phyloP scores from a whole-genome alignment of 1,284 basidiomycete species.

The Austroboletus olivaceoglutinosus region DNA sequence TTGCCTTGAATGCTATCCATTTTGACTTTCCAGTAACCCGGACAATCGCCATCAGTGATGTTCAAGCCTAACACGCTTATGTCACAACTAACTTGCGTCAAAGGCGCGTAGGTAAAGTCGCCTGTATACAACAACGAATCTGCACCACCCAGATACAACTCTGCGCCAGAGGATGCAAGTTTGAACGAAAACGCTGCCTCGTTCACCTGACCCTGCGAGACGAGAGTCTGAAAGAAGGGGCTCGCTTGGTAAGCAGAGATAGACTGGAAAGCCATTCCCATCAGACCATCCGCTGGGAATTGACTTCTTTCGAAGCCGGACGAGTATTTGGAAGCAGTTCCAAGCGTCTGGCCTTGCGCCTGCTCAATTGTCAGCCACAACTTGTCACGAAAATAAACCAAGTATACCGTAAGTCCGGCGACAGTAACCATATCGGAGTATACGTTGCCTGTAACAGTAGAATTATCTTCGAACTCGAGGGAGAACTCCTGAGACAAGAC shows the following conservation, averaged over 20 bases:
- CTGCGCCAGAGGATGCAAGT: conserved; percentile 37
- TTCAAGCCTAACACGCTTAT: not conserved
- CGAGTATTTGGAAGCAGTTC: conserved; percentile 15
- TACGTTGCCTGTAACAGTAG: conserved; percentile 27
- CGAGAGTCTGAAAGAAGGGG: conserved; percentile 21
- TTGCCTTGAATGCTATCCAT: conserved; percentile 17
- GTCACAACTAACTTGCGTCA: conserved; percentile 5
- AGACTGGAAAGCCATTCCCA: conserved; percentile 20
- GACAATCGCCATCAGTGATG: not conserved
- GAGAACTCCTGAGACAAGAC: conserved; percentile 22
- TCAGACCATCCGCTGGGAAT: conserved; percentile 22
- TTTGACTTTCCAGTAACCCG: conserved; percentile 33
- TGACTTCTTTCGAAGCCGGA: not conserved
- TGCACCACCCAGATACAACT: conserved; percentile 42
- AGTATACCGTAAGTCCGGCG: conserved; percentile 21
- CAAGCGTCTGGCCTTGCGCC: conserved; percentile 15
- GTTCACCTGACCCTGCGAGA: conserved; percentile 23
- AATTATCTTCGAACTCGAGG: conserved; percentile 32
- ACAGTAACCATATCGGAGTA: conserved; percentile 34
- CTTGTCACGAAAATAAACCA: not conserved
- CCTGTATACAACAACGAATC: conserved; percentile 21
- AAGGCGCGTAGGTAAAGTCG: conserved; percentile 13
- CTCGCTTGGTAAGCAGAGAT: conserved; percentile 9
- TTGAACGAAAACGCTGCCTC: conserved; percentile 40
- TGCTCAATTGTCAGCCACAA: conserved; percentile 5